Evolutionary conservation across 2,329 filamentous ascomycete genomes (phyloP).

Genomic region (Fusarium compactum): DNA sequence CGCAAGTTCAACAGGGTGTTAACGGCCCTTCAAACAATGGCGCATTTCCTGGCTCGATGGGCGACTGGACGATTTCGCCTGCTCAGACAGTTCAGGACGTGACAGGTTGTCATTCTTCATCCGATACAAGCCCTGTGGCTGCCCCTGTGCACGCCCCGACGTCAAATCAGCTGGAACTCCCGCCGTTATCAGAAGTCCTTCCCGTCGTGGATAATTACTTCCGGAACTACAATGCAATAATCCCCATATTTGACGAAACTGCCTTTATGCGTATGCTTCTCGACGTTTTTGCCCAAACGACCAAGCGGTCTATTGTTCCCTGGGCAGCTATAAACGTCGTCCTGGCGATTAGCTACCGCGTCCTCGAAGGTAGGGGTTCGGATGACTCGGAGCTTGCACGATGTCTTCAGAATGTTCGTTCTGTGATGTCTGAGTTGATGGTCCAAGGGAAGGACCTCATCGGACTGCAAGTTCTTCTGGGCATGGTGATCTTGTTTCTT

Average conservation of each 20-base stretch:
- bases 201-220: conserved; percentile 41
- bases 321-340: conserved; percentile 54
- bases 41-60: not conserved
- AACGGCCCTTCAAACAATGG: not conserved
- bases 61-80: not conserved
- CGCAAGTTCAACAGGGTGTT: not conserved
- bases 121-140: not conserved
- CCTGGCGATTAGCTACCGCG: conserved; percentile 49
- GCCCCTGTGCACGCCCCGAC: not conserved
- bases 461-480: conserved; percentile 52
- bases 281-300: conserved; percentile 48
- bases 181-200: conserved; percentile 34
- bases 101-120: not conserved
- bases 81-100: not conserved
- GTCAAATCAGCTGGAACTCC: conserved; percentile 24
- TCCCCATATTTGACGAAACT: conserved; percentile 52
- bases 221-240: conserved; percentile 32
- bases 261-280: conserved; percentile 52
- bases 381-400: conserved; percentile 36
- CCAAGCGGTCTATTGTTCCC: conserved; percentile 29
- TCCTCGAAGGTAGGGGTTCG: conserved; percentile 37
- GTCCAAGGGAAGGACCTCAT: conserved; percentile 47
- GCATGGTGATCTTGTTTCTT: conserved; percentile 51
- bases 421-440: conserved; percentile 51
- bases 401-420: conserved; percentile 50